phyloP scores from a whole-genome alignment of 345 rosid genomes.

The Eutrema yunnanense region DNA sequence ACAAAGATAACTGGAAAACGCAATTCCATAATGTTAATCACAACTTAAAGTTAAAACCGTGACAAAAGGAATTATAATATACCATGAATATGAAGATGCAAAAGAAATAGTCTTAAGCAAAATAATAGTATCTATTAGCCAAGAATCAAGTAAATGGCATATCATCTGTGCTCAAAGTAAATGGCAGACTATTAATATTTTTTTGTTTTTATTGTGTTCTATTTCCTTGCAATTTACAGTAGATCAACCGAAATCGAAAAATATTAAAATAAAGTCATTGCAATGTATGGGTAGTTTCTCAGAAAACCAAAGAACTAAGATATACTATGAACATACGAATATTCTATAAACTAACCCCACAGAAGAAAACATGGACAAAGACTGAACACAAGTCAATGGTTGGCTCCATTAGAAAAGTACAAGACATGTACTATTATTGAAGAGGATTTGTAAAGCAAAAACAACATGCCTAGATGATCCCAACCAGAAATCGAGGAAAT shows the following conservation, averaged over 20 bases:
- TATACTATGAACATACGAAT: not conserved
- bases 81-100: not conserved
- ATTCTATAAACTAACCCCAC: constrained; percentile 8
- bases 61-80: not conserved
- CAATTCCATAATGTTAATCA: constrained; percentile 4
- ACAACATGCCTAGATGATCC: not conserved
- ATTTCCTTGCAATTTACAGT: not conserved
- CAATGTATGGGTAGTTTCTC: not conserved
- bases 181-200: not conserved
- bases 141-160: not conserved
- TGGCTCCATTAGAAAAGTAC: constrained; percentile 12
- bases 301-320: not conserved
- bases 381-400: constrained; percentile 9
- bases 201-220: not conserved
- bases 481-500: not conserved
- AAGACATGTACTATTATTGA: not conserved
- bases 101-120: not conserved
- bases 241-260: not conserved
- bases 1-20: constrained; percentile 56
- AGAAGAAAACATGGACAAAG: constrained; percentile 12
- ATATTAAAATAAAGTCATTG: not conserved
- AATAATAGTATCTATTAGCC: not conserved
- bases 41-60: not conserved
- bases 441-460: not conserved
- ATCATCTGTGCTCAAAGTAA: not conserved